These are phyloP conservation scores for Ganoderma leucocontextum DNA, from an alignment of 1,284 basidiomycete genomes.

Conservation along the genomic window DNA sequence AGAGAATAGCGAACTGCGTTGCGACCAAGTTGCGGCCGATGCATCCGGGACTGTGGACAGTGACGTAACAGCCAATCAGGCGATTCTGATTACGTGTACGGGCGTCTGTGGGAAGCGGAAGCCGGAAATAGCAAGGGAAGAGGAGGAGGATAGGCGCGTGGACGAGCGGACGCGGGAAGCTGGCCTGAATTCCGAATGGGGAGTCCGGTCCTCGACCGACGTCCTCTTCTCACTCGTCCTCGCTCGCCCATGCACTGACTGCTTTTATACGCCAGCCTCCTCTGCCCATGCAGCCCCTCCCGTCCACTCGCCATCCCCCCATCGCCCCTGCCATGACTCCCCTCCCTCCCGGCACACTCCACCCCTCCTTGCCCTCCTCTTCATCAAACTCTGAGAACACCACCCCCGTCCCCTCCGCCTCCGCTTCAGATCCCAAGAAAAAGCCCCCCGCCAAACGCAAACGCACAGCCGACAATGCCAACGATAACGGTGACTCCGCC, in stretches of 20 bases:
- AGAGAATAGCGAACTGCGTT: not conserved
- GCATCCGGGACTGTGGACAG: conserved; percentile 7
- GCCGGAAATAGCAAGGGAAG: conserved; percentile 12
- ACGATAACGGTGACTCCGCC: conserved; percentile 52
- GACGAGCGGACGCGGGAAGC: not conserved
- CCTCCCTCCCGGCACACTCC: conserved; percentile 32
- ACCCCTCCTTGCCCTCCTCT: conserved; percentile 37
- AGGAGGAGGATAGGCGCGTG: conserved; percentile 9
- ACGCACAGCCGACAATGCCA: conserved; percentile 59
- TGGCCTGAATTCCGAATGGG: conserved; percentile 20
- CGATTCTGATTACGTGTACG: conserved; percentile 23
- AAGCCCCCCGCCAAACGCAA: conserved; percentile 49
- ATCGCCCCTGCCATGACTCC: conserved; percentile 34
- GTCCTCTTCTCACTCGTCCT: conserved; percentile 24
- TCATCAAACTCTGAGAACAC: conserved; percentile 35
- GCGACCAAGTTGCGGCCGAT: not conserved
- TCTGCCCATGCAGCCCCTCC: conserved; percentile 29
- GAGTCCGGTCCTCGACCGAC: conserved; percentile 19
- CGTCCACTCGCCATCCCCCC: conserved; percentile 28
- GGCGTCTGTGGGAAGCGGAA: conserved; percentile 3
- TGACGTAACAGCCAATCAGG: conserved; percentile 30
- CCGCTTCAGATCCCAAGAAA: conserved; percentile 34
- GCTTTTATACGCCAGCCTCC: conserved; percentile 3
- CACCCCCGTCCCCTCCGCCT: conserved; percentile 30
- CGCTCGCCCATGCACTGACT: conserved; percentile 6